Evolutionary conservation across 176 grass and related monocot species (phyloP), one percentile per base, ranked within the genome.

Genomic region (Eleusine coracana): DNA sequence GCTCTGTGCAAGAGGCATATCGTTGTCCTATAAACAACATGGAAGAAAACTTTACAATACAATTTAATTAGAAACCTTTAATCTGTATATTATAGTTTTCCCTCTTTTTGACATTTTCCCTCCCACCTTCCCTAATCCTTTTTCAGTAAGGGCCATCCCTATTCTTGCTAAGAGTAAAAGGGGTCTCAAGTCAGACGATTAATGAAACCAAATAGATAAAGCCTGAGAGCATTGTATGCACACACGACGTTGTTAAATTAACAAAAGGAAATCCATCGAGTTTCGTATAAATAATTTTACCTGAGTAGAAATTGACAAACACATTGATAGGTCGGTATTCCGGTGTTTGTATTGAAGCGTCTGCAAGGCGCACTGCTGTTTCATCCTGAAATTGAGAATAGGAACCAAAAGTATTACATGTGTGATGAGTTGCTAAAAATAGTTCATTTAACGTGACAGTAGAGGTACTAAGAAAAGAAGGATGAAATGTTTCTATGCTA

Each of bases 261-360:
- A 28, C 18, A 75, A 38, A 38, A 70, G 11, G 13, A 70, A 84
- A 66, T 23, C 41, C 12, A 1, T 15, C 44, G 48, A 56, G 16
- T 70, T 44, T 10, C 54, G 71, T n/a, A 54, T 2, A 59, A 4
- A 59, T 75, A 59, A 82, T 16, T 27, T 78, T 88, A 95, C 92
- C 82, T 77, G 96, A 98, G 78, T 93, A 98, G 38, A 98, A 98
- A 78, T 98, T 90, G 21, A 98, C 96, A 85, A 95, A 95, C 34
- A 98, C 80, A 45, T 93, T 98, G 80, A 95, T 95, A 52, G 89
- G 86, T 42, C 92, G 85, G 63, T 94, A 98, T 68, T 98, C 96
- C 4, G 92, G 75, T 80, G 68, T 91, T 85, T 89, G 88, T 84
- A 93, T 86, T 56, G 90, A 90, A 86, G 86, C 81, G 63, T 93